Evolutionary conservation across 2,329 filamentous ascomycete genomes (phyloP).

Genomic region (Pseudogymnoascus sp.): DNA sequence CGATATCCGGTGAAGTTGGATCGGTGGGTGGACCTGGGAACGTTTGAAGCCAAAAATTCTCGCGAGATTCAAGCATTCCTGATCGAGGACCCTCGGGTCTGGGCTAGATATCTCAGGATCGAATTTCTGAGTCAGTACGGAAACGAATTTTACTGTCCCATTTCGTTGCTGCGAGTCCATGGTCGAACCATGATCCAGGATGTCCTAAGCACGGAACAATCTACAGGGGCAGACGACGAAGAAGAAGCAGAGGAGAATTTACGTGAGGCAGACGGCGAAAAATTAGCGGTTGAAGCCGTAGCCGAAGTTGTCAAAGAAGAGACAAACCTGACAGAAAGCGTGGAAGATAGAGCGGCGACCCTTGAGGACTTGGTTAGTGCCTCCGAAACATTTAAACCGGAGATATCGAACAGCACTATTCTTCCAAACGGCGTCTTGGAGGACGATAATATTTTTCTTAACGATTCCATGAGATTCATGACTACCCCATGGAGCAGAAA

Average conservation of each 20-base stretch:
- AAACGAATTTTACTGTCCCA: slow-evolving; percentile 91
- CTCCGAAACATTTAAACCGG: slow-evolving; percentile 14
- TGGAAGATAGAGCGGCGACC: slow-evolving; percentile 28
- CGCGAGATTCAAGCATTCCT: slow-evolving; percentile 91
- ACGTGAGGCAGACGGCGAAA: slow-evolving; percentile 17
- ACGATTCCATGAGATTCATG: slow-evolving; percentile 13
- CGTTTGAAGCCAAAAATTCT: slow-evolving; percentile 85
- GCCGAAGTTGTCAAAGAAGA: slow-evolving; percentile 22
- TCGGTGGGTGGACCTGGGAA: slow-evolving; percentile 83
- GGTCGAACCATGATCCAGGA: slow-evolving; percentile 93
- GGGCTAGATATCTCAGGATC: slow-evolving; percentile 85
- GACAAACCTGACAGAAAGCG: slow-evolving; percentile 12
- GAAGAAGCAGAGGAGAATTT: slow-evolving; percentile 39
- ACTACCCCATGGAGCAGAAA: slow-evolving; percentile 16
- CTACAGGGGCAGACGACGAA: slow-evolving; percentile 61
- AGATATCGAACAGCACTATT: not conserved
- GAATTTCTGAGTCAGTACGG: slow-evolving; percentile 93
- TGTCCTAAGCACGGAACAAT: slow-evolving; percentile 66
- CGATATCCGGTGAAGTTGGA: slow-evolving; percentile 88
- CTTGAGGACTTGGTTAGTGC: slow-evolving; percentile 27
- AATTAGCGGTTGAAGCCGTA: slow-evolving; percentile 30
- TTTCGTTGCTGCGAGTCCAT: slow-evolving; percentile 85
- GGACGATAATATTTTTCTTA: slow-evolving; percentile 8
- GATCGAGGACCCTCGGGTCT: slow-evolving; percentile 90
- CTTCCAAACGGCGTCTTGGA: not conserved